Evolutionary conservation across 1,139 yeast genomes (phyloP), one percentile per base, ranked within the genome.

Genomic region (Scheffersomyces lignicola): DNA sequence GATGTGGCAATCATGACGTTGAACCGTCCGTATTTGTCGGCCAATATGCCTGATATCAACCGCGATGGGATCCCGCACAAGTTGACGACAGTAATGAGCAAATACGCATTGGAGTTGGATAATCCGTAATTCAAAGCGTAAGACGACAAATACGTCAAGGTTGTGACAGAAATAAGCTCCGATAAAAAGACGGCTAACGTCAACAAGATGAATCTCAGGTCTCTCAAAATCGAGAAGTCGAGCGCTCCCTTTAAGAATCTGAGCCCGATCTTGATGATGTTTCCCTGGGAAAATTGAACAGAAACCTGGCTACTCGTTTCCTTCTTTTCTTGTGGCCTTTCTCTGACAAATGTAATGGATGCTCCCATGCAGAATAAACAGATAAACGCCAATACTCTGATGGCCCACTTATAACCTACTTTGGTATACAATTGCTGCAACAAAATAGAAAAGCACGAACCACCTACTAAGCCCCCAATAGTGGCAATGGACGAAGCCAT

Each of bases 391-490:
- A 80, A 57, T 2, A 73, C 62, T 36, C 88, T 60, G 33, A 79
- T 66, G 2, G 84, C 76, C 86, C 87, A 81, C 18, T 65, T 70
- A 51, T 67, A 83, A 2, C 88, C 86, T 14, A 76, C 57, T 21
- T 49, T 44, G 0, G 50, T 57, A 48, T 71, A 73, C 38, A 79
- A 57, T 30, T 60, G 54, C 40, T 76, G 69, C 43, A 80, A 62
- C 63, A 78, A 66, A 15, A 80, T 51, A 0, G 87, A 80, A 53
- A 76, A 78, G 2, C 76, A 57, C 1, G 80, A 65, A 7, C 84
- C 84, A 2, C 88, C 88, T 2, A 78, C 56, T 7, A 80, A 70
- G 1, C 84, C 84, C 2, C 87, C 87, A 16, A 73, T 62, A 1
- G 83, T 76, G 2, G 80, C 80, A 4, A 78, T 48, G 1, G 83